Conservation (phyloP, 2,329 filamentous ascomycete genomes). For the Colletotrichum godetiae region DNA sequence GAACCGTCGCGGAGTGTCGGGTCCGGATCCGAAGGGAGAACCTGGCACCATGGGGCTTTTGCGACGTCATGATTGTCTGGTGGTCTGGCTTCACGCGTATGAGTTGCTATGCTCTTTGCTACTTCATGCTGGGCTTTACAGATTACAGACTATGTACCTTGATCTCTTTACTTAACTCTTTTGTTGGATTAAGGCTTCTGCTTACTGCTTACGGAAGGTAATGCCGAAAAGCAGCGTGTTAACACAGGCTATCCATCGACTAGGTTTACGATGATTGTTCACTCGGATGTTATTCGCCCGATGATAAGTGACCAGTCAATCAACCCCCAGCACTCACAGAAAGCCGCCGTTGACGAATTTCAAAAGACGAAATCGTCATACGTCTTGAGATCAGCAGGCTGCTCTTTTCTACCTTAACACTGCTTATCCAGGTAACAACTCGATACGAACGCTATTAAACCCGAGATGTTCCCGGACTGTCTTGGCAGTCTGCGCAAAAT, state of each 20-base stretch:
- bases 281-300: no score
- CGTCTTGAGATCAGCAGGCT: background rate
- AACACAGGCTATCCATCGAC: no score
- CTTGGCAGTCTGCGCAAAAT: background rate
- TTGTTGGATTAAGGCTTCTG: background rate
- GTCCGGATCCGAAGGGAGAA: slow-evolving; percentile 13
- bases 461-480: background rate
- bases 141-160: background rate
- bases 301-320: no score
- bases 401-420: background rate
- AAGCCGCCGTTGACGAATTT: background rate
- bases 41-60: background rate
- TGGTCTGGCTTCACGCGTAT: slow-evolving; percentile 8
- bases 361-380: background rate
- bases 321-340: no score
- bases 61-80: slow-evolving; percentile 13
- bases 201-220: no score
- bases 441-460: background rate
- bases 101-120: background rate
- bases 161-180: background rate
- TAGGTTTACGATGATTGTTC: no score
- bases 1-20: slow-evolving; percentile 15
- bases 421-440: background rate
- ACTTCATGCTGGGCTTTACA: background rate
- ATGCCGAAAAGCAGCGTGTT: no score